These are phyloP conservation scores for Akanthomyces dipterigenus DNA, from an alignment of 2,329 filamentous ascomycete species.

Conservation along the genomic window DNA sequence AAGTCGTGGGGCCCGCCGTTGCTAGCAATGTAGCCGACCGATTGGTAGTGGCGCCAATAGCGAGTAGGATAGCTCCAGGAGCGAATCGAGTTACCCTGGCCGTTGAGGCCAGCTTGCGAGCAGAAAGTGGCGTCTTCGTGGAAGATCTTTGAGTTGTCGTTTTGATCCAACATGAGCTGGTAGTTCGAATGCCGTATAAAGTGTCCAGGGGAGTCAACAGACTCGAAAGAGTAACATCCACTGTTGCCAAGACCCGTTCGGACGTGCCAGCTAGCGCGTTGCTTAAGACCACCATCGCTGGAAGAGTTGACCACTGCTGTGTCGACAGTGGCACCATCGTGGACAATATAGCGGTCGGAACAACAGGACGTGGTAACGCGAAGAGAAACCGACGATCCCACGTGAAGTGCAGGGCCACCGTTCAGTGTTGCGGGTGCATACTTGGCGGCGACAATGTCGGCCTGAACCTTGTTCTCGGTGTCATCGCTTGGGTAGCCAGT, in stretches of 20 bases:
- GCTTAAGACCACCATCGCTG: conserved; percentile 41
- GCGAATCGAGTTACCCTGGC: conserved; percentile 44
- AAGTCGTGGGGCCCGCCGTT: conserved; percentile 45
- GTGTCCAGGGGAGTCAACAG: conserved; percentile 48
- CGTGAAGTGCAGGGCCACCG: conserved; percentile 39
- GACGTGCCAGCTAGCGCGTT: conserved; percentile 47
- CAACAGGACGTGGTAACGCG: conserved; percentile 49
- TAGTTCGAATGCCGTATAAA: conserved; percentile 53
- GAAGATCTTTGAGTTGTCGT: conserved; percentile 51
- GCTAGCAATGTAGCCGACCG: conserved; percentile 22
- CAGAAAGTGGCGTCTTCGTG: conserved; percentile 59
- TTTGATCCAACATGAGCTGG: conserved; percentile 39
- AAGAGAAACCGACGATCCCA: conserved; percentile 46
- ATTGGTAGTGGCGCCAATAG: conserved; percentile 46
- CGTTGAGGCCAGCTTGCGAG: conserved; percentile 42
- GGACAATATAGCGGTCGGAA: conserved; percentile 48
- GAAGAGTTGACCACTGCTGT: conserved; percentile 49
- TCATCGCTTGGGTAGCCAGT: conserved; percentile 53
- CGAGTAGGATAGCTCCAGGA: conserved; percentile 55
- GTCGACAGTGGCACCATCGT: conserved; percentile 43
- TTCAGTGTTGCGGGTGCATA: conserved; percentile 44
- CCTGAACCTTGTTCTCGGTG: conserved; percentile 51
- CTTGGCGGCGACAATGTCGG: conserved; percentile 51
- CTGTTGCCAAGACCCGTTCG: conserved; percentile 49
- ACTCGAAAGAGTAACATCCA: conserved; percentile 56